Evolutionary conservation across 2,329 filamentous ascomycete species (phyloP).

Genomic region (Ceratocystis eucalypticola): DNA sequence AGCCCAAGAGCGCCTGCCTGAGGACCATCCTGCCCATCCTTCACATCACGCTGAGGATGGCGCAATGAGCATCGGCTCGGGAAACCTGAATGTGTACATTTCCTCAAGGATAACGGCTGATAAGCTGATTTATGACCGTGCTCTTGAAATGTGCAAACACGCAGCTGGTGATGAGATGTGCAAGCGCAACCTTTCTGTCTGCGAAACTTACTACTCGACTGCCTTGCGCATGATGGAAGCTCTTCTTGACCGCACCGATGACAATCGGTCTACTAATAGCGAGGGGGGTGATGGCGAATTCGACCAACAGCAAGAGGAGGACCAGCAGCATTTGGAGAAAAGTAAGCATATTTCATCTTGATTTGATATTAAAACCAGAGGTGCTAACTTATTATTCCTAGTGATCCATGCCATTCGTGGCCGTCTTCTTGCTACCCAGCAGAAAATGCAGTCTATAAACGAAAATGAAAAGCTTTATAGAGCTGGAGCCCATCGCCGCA

Average conservation of each 20-base stretch:
- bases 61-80: conserved; percentile 44
- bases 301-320: conserved; percentile 42
- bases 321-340: conserved; percentile 58
- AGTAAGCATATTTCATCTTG: conserved; percentile 37
- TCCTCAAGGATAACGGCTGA: conserved; percentile 86
- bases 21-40: conserved; percentile 76
- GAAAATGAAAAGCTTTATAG: conserved; percentile 11
- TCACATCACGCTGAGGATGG: conserved; percentile 52
- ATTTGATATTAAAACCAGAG: no score
- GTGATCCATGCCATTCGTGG: conserved; percentile 10
- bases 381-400: neutral
- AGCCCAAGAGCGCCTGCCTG: conserved; percentile 69
- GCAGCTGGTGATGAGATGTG: conserved; percentile 94
- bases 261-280: conserved; percentile 31
- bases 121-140: conserved; percentile 95
- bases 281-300: conserved; percentile 22
- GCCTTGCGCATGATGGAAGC: conserved; percentile 92
- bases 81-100: conserved; percentile 66
- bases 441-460: conserved; percentile 10
- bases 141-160: conserved; percentile 87
- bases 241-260: conserved; percentile 67
- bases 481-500: conserved; percentile 13
- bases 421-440: conserved; percentile 9
- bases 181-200: conserved; percentile 73
- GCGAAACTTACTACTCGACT: conserved; percentile 85